A percentile compares a stretch with the other conserved stretches of the same genome.
Conservation (phyloP, 2,329 filamentous ascomycete species). For the Sphaerulina populicola region DNA sequence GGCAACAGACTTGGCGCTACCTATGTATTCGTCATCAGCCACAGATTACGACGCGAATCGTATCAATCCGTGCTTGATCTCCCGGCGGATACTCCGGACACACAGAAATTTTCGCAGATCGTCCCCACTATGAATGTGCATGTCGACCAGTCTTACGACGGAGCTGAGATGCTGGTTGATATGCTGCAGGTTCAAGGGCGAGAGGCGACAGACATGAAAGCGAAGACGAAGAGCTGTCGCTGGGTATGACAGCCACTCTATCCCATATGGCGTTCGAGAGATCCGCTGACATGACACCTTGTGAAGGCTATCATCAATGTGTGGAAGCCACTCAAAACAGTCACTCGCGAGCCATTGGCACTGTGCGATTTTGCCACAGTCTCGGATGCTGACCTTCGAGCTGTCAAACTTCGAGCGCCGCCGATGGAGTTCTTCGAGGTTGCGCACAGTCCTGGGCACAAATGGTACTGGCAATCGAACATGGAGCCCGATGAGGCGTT, state of each 20-base stretch:
- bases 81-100: slow-evolving; percentile 3
- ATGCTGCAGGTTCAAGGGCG: not conserved
- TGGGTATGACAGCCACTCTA: not conserved
- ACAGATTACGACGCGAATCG: slow-evolving; percentile 4
- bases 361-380: slow-evolving; percentile 12
- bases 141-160: slow-evolving; percentile 7
- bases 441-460: slow-evolving; percentile 8
- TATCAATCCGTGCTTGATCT: not conserved
- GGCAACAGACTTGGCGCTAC: slow-evolving; percentile 2
- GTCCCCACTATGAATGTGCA: slow-evolving; percentile 4
- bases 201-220: not conserved
- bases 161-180: slow-evolving; percentile 2
- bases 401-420: not conserved
- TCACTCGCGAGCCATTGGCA: slow-evolving; percentile 14
- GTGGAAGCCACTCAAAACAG: slow-evolving; percentile 15
- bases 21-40: slow-evolving; percentile 1
- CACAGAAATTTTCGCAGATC: not conserved
- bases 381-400: slow-evolving; percentile 6
- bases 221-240: slow-evolving; percentile 5
- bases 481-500: slow-evolving; percentile 17
- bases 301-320: slow-evolving; percentile 14
- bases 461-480: slow-evolving; percentile 13
- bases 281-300: not conserved
- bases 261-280: not conserved
- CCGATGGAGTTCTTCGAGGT: slow-evolving; percentile 7